These are phyloP conservation scores for Aureobasidium lini DNA, from an alignment of 2,329 filamentous ascomycete genomes.

Conservation along the genomic window DNA sequence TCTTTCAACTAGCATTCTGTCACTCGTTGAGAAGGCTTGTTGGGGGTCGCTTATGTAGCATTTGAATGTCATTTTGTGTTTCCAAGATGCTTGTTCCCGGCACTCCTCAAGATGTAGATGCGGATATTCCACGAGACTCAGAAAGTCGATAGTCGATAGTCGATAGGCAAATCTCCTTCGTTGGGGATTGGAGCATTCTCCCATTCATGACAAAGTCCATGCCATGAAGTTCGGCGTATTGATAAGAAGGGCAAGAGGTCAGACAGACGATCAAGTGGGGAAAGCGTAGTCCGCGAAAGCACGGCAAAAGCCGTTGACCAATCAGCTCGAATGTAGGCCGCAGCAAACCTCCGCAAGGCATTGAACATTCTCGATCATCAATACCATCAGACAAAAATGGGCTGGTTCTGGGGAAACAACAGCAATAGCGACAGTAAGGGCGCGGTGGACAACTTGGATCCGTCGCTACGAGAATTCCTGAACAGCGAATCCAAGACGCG, in stretches of 20 bases:
- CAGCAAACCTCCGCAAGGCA: neutral
- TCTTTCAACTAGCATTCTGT: no score
- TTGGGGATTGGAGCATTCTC: no score
- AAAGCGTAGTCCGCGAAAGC: neutral
- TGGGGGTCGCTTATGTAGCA: neutral
- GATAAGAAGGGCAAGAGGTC: no score
- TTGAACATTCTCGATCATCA: neutral
- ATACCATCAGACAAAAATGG: conserved; percentile 37
- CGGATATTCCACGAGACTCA: neutral
- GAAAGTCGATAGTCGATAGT: no score
- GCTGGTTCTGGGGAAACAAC: conserved; percentile 54
- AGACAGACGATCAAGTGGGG: neutral
- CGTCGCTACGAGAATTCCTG: conserved; percentile 75
- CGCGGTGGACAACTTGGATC: conserved; percentile 69
- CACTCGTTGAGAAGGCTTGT: neutral
- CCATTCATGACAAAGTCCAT: no score
- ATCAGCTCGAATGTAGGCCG: neutral
- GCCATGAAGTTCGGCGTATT: no score
- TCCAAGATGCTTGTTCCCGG: no score
- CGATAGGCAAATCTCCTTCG: no score
- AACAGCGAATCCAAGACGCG: conserved; percentile 63
- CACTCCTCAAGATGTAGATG: neutral
- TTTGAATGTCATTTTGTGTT: no score
- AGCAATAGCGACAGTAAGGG: conserved; percentile 38
- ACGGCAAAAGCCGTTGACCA: neutral